A percentile compares a stretch with the other conserved stretches of the same genome.
phyloP scores from a whole-genome alignment of 2,329 filamentous ascomycete genomes.

The Chalaropsis thielavioides region DNA sequence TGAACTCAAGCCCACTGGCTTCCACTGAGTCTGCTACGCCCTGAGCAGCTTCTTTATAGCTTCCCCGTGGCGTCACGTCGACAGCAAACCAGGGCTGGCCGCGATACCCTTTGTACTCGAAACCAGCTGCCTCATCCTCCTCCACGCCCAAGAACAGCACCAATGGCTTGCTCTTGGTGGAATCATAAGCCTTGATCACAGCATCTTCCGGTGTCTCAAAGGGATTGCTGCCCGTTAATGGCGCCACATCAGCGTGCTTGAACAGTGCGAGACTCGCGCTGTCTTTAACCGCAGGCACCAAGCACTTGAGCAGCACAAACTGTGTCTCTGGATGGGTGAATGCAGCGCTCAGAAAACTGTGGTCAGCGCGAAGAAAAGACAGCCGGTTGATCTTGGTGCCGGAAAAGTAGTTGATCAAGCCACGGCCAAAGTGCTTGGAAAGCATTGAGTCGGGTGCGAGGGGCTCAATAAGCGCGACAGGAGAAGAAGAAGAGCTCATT shows the following conservation, averaged over 20 bases:
- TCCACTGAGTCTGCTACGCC: slow-evolving; percentile 25
- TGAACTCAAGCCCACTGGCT: slow-evolving; percentile 9
- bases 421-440: slow-evolving; percentile 61
- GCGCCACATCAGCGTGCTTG: slow-evolving; percentile 50
- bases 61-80: slow-evolving; percentile 63
- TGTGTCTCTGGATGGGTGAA: slow-evolving; percentile 48
- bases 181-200: slow-evolving; percentile 59
- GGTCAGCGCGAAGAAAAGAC: slow-evolving; percentile 59
- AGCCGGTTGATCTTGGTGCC: slow-evolving; percentile 65
- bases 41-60: slow-evolving; percentile 46
- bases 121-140: slow-evolving; percentile 38
- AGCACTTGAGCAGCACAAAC: slow-evolving; percentile 67
- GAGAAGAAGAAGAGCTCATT: slow-evolving; percentile 10
- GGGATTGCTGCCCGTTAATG: slow-evolving; percentile 55
- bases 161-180: slow-evolving; percentile 48
- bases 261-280: slow-evolving; percentile 49
- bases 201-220: slow-evolving; percentile 62
- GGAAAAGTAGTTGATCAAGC: slow-evolving; percentile 73
- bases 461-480: slow-evolving; percentile 20
- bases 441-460: slow-evolving; percentile 47
- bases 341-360: slow-evolving; percentile 53
- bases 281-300: slow-evolving; percentile 54
- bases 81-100: slow-evolving; percentile 80
- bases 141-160: slow-evolving; percentile 78
- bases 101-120: slow-evolving; percentile 54